Base-by-base conservation (phyloP, 129 eudicot species). In the Tagetes patula region DNA sequence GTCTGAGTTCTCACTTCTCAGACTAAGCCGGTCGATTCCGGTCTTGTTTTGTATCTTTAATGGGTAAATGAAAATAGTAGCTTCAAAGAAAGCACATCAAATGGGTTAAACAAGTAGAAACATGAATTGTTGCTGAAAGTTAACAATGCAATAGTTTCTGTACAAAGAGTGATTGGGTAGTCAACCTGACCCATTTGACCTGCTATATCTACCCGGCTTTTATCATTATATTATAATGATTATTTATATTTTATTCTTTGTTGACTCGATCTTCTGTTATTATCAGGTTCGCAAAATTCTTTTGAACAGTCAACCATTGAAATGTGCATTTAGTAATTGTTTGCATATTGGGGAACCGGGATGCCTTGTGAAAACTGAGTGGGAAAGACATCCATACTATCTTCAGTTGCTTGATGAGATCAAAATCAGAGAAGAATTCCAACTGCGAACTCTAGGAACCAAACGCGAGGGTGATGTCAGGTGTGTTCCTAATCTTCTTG, bases 381-480 rank as follows among this genome's bases (percentile, higher is more conserved):
- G 99, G 97, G 97, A 90, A 81, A 90, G 99, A 77, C 85, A 84
- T 77, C 82, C 91, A 1, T 88, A 77, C 77, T 94, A 94, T 80
- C 71, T 88, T 55, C 93, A 94, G 60, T 80, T 94, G 80, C 91
- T 90, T 69, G 97, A 94, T 82, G 97, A 94, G 81, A 86, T 94
- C 65, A 86, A 76, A 73, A 86, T 85, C 58, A 86, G 99, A 74
- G 99, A 94, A 84, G 97, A 90, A 47, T 82, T 85, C 73, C 96
- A 85, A 27, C 77, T 89, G 40, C 74, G 96, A 76, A 94, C 96
- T 59, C 5, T 87, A 73, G 99, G 99, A 69, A 94, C 96, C 39
- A 94, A 94, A 79, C 82, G 96, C 77, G 99, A 94, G 82, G 82
- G 87, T 73, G 96, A 91, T 74, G 91, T 94, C 40, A 94, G 97